Conservation (phyloP, 2,329 filamentous ascomycete genomes). For the Xylariaceae sp. region DNA sequence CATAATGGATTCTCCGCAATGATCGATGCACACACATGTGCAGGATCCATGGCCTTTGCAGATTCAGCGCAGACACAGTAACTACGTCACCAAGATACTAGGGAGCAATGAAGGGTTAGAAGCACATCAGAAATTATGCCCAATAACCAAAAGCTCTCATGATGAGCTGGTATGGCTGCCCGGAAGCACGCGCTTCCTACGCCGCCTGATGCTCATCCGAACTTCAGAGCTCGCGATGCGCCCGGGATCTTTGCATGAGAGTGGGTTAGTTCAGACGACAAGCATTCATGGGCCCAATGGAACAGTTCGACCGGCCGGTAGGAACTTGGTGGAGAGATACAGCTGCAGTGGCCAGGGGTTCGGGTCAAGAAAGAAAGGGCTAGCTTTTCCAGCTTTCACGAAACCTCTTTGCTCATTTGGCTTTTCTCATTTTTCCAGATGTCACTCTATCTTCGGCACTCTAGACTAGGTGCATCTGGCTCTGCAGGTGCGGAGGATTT, state of each 20-base stretch:
- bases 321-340: slow-evolving; percentile 33
- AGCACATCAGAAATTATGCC: slow-evolving; percentile 27
- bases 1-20: slow-evolving; percentile 6
- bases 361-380: slow-evolving; percentile 25
- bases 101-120: slow-evolving; percentile 31
- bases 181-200: slow-evolving; percentile 33
- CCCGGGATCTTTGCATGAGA: slow-evolving; percentile 31
- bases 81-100: slow-evolving; percentile 25
- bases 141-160: slow-evolving; percentile 24
- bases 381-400: slow-evolving; percentile 16
- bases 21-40: slow-evolving; percentile 6
- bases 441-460: slow-evolving; percentile 30
- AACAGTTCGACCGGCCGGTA: slow-evolving; percentile 36
- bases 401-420: slow-evolving; percentile 23
- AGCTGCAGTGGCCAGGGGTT: slow-evolving; percentile 25
- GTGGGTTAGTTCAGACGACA: slow-evolving; percentile 26
- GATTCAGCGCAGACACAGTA: slow-evolving; percentile 2
- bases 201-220: slow-evolving; percentile 30
- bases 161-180: slow-evolving; percentile 28
- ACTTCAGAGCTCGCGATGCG: slow-evolving; percentile 28
- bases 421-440: slow-evolving; percentile 34
- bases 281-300: slow-evolving; percentile 31
- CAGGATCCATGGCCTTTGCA: not conserved
- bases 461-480: slow-evolving; percentile 18
- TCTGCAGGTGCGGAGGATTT: slow-evolving; percentile 25